Conservation (phyloP, 495 filamentous ascomycete genomes). For the Astrothelium subdiscretum region DNA sequence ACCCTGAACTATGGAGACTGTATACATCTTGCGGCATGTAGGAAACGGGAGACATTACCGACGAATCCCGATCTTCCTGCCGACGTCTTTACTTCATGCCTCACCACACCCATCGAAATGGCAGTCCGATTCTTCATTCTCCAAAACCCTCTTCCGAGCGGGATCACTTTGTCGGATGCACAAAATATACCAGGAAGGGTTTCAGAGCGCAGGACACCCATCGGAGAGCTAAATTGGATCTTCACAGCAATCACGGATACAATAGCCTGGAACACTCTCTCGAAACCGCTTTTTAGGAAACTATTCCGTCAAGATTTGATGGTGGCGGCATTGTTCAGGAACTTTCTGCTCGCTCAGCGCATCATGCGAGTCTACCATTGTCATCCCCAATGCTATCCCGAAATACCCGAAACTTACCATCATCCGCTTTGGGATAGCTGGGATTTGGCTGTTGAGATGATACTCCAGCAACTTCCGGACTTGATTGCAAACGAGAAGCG, state of each 20-base stretch:
- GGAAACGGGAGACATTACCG: constrained; percentile 77
- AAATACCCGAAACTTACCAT: constrained; percentile 80
- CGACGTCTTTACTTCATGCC: constrained; percentile 90
- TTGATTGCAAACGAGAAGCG: constrained; percentile 68
- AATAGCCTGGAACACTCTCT: constrained; percentile 93
- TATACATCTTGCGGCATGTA: constrained; percentile 90
- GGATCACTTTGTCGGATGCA: constrained; percentile 66
- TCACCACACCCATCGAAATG: constrained; percentile 95
- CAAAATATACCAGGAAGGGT: constrained; percentile 71
- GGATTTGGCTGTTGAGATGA: constrained; percentile 95
- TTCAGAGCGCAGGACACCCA: constrained; percentile 85
- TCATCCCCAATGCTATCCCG: constrained; percentile 78
- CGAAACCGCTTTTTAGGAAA: constrained; percentile 83
- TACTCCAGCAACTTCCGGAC: constrained; percentile 74
- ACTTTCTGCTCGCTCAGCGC: constrained; percentile 87
- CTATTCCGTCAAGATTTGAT: constrained; percentile 97
- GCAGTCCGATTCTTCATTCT: constrained; percentile 88
- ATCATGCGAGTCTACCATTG: constrained; percentile 94
- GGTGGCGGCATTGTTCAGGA: constrained; percentile 93
- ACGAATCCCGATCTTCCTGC: constrained; percentile 94
- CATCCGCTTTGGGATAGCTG: constrained; percentile 95
- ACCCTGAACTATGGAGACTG: constrained; percentile 56
- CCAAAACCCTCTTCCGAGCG: constrained; percentile 67
- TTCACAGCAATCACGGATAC: constrained; percentile 98
- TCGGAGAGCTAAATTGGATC: constrained; percentile 98